Evolutionary conservation across 1,139 yeast species (phyloP).

Genomic region (Trichomonascaceae sp.): DNA sequence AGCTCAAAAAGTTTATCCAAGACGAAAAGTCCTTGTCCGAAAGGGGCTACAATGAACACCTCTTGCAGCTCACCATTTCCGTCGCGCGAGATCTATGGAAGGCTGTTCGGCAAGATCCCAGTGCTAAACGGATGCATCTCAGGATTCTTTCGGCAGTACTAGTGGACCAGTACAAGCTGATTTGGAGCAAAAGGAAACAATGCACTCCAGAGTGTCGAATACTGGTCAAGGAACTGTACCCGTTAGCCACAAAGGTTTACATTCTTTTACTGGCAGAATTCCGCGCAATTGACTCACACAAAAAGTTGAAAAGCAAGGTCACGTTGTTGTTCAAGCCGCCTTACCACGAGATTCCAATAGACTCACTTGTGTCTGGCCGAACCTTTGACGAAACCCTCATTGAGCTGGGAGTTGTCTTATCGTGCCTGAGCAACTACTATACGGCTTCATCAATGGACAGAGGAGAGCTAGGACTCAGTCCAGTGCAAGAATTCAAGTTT

Average conservation of each 20-base stretch:
- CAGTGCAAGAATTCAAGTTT: neutral
- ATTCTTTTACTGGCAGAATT: neutral
- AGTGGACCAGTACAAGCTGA: neutral
- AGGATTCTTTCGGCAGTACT: neutral
- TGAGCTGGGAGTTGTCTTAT: constrained; percentile 40
- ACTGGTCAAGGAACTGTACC: neutral
- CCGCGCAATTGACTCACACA: neutral
- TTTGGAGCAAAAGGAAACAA: neutral
- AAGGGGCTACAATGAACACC: neutral
- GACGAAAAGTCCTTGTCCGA: neutral
- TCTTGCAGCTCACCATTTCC: neutral
- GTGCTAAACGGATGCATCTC: neutral
- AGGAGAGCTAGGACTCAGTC: too few species aligned
- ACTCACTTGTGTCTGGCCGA: constrained; percentile 62
- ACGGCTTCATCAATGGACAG: neutral
- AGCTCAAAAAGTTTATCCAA: neutral
- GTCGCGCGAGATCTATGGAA: neutral
- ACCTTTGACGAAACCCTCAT: constrained; percentile 58
- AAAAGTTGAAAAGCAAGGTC: neutral
- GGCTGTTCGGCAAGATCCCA: neutral
- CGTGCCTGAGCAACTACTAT: constrained; percentile 21
- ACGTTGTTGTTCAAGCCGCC: neutral
- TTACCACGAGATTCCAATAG: constrained; percentile 34
- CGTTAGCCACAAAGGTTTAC: neutral
- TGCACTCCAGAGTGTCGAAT: neutral